Base-by-base conservation (phyloP, 148 eudicot species). In the Heliamphora exappendiculata region DNA sequence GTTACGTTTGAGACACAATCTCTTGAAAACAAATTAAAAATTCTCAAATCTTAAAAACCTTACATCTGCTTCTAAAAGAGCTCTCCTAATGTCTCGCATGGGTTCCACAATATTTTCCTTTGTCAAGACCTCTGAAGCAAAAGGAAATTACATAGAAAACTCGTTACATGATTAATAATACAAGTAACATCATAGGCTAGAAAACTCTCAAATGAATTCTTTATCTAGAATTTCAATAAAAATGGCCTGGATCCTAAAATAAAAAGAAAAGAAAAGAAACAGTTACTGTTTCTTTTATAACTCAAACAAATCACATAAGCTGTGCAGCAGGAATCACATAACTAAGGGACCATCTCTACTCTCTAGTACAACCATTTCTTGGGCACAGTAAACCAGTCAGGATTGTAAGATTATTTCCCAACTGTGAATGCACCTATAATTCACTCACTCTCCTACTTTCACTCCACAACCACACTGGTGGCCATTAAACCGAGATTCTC, bases 21-120 rank as follows among this genome's bases (percentile, higher is more conserved):
- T 26, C 24, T 10, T 20, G 12, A 24, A 24, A 72, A 31, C 10
- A 26, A 39, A 63, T 28, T 2, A 50, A 71, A 50, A 33, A 1
- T 24, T 31, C 10, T 19, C 12, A 14, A 50, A 53, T 17, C 37
- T 24, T 72, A 26, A 50, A 37, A 53, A 62, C 78, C 93, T 86
- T 84, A 94, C 98, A 87, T 95, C 98, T 47, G 98, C 98, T 87
- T 95, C 98, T 72, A 95, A 74, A 63, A 95, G 92, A 82, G 98
- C 98, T 83, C 98, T 86, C 80, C 97, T 86, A 76, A 95, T 92
- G 83, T 95, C 97, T 77, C 94, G 87, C 98, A 92, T 95, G 17
- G 98, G 98, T 80, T 95, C 98, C 80, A 82, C 94, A 73, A 95
- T 91, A 69, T 95, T 95, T 77, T 95, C 98, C 82, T 89, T 95